Base-by-base conservation (phyloP, 1,284 basidiomycete species). In the Malassezia equina region DNA sequence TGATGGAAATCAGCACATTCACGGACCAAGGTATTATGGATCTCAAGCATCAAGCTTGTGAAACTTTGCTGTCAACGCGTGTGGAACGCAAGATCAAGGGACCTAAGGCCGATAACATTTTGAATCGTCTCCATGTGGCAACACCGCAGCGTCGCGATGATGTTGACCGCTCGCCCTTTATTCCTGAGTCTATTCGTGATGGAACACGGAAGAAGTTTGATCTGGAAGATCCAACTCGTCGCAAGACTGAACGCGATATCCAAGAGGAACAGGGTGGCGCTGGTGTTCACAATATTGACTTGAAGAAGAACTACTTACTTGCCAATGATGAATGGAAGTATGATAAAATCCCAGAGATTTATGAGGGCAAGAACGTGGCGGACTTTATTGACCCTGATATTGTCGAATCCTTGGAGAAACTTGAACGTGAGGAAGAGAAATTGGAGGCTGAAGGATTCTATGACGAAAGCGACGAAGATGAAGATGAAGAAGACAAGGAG, bases 301-400 rank as follows among this genome's bases (percentile, higher is more conserved):
- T 73, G 58, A 72, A 73, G 66, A 90, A 88, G 80, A 82, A 88
- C 75, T 98, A 95, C 78, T 65, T 95, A 28, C 84, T 98, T 52
- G 81, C 83, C 36, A 85, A 95, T 73, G 84, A 88, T 47, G 85
- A 88, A 50, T 99, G 93, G 93, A 99, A 95, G 79, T 81, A 85
- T 78, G 93, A 99, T 74, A 81, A 83, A 64, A 87, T 98, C 23
- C 94, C 93, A 25, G 94, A 98, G 77, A 87, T 99, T 71, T 84
- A 89, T 83, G 83, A 96, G 64, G 94, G 93, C 78, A 96, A 96
- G 82, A 99, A 99, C 78, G 79, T 99, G 53, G 91, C 91, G 34
- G 93, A 99, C 80, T 98, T 99, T 68, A 87, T 98, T 77, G 94
- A 98, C 76, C 87, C 90, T n/a, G 94, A 99, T 72, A 98, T 99